Base-by-base conservation (phyloP, 805 yeast genomes). In the Pichia cabralensis region DNA sequence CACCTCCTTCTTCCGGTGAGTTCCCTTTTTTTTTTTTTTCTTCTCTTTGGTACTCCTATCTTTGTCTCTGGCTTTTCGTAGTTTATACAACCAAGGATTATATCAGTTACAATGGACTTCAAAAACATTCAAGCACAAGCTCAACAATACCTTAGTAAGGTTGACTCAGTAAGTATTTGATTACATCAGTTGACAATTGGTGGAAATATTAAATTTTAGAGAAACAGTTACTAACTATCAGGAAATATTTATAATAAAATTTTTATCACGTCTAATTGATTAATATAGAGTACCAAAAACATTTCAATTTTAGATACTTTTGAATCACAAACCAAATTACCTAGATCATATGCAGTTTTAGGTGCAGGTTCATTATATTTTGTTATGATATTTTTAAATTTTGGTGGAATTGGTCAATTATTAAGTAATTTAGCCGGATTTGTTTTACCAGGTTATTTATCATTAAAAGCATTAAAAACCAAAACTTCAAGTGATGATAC, bases 321-420 rank as follows among this genome's bases (percentile, higher is more conserved):
- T 48, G 74, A 69, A 45, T 42, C 43, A 5, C 58, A 56, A 34
- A 65, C 73, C 33, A 63, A 67, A 32, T 47, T 72, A 22, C 96
- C 97, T 56, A 80, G 88, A 69, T 79, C 95, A 3, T 92, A 89
- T 54, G 80, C 83, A 26, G 80, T 78, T 15, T 58, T 80, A 36
- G 89, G 77, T 18, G 67, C 69, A 19, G 77, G 64, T 23, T 76
- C 58, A 5, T 52, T 74, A 31, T 92, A 92, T 64, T 66, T 88
- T 45, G 61, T 88, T 27, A 57, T 89, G 49, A 76, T 88, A 39
- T 85, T 89, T 62, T 64, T 88, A 52, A 94, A 92, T 63, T 65
- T 88, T 48, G 97, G 95, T 43, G 97, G 96, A 20, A 67, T 92
- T 50, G 98, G 98, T 42, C 94, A 88, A 65, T 74, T 92, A 51